Conservation (phyloP, 1,284 basidiomycete genomes). For the Baeospora myosura region DNA sequence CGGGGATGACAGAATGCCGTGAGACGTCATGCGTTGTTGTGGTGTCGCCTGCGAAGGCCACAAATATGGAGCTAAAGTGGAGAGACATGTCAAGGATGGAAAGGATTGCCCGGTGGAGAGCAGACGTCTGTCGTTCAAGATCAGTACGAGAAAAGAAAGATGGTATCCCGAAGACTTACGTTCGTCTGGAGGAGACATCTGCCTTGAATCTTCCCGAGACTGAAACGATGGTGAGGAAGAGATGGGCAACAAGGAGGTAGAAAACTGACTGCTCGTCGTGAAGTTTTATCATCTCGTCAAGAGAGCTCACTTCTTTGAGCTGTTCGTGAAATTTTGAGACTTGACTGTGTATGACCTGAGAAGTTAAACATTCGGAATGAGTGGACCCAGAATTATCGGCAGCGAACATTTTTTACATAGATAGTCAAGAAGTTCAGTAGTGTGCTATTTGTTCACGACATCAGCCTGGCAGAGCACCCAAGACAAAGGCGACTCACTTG, state of each 20-base stretch:
- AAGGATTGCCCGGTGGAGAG: conserved; percentile 56
- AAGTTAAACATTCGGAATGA: not conserved
- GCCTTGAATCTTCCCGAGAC: conserved; percentile 53
- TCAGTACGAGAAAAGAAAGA: conserved; percentile 1
- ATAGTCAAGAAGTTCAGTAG: conserved; percentile 68
- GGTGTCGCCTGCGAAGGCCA: conserved; percentile 50
- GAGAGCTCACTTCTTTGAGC: conserved; percentile 50
- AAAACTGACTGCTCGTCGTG: conserved; percentile 67
- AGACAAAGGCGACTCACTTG: conserved; percentile 48
- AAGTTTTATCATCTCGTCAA: conserved; percentile 69
- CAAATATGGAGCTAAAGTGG: conserved; percentile 58
- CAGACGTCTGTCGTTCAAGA: conserved; percentile 43
- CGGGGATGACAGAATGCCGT: conserved; percentile 42
- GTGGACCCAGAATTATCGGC: not conserved
- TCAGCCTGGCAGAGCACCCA: conserved; percentile 9
- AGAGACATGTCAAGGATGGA: conserved; percentile 70
- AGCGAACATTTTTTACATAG: conserved; percentile 39
- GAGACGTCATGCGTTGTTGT: conserved; percentile 54
- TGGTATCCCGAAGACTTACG: conserved; percentile 30
- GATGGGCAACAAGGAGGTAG: not conserved
- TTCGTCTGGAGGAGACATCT: conserved; percentile 63
- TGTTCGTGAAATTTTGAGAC: conserved; percentile 48
- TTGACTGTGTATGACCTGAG: conserved; percentile 64
- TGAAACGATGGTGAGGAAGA: conserved; percentile 22
- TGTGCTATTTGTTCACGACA: conserved; percentile 38